A percentile compares a stretch with the other conserved stretches of the same genome.
Evolutionary conservation across 768 basidiomycete genomes (phyloP).

Genomic region (Agrocybe pediades): DNA sequence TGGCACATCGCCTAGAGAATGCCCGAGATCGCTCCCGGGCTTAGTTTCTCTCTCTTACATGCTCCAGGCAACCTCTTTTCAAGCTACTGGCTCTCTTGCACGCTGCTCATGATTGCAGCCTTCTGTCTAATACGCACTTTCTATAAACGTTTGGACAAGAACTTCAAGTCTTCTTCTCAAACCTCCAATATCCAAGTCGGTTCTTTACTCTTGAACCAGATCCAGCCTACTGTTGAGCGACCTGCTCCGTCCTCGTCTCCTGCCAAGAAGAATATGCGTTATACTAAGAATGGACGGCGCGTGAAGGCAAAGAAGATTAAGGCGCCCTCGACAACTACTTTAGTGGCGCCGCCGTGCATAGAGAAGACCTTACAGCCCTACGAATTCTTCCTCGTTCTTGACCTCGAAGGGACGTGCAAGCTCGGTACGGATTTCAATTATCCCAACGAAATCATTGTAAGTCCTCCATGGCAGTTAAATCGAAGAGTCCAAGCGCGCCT

Average conservation of each 20-base stretch:
- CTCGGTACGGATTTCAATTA: constrained; percentile 72
- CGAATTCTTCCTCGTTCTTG: constrained; percentile 84
- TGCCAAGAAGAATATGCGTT: constrained; percentile 19
- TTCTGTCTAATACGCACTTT: constrained; percentile 29
- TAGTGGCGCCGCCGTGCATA: not conserved
- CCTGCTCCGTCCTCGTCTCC: constrained; percentile 1
- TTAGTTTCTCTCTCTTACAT: not conserved
- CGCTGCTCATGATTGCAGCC: constrained; percentile 23
- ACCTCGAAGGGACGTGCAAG: constrained; percentile 86
- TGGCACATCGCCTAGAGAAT: not conserved
- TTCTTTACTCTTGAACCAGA: not conserved
- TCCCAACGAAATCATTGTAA: constrained; percentile 95
- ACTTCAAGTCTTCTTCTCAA: not conserved
- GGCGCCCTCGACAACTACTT: not conserved
- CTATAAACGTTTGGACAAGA: constrained; percentile 23
- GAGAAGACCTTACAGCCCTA: constrained; percentile 46
- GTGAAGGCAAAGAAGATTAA: constrained; percentile 13
- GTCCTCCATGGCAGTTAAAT: constrained; percentile 30
- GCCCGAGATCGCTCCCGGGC: not conserved
- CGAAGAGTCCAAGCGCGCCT: not conserved
- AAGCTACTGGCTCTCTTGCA: constrained; percentile 15
- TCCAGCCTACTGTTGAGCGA: not conserved
- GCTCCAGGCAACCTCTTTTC: not conserved
- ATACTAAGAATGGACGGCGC: constrained; percentile 12
- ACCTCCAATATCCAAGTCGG: constrained; percentile 4